These are phyloP conservation scores for Dovyalis caffra DNA, from an alignment of 345 rosid species.

Conservation along the genomic window DNA sequence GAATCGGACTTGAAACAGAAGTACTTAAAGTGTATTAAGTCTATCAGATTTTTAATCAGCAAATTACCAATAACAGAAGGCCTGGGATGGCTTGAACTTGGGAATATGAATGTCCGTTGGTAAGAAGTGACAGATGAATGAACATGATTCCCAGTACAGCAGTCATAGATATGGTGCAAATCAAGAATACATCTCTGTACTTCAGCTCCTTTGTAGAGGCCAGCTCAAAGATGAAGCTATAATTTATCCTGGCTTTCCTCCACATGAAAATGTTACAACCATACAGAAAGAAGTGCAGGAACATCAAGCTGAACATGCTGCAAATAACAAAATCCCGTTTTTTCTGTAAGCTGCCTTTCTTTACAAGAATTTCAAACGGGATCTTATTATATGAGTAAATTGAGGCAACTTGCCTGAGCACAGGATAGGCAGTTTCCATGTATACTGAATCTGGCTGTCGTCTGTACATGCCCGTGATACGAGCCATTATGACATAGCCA, in stretches of 20 bases:
- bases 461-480: constrained; percentile 77
- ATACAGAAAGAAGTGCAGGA: constrained; percentile 81
- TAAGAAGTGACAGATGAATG: constrained; percentile 66
- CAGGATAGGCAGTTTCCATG: constrained; percentile 96
- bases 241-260: constrained; percentile 87
- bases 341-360: constrained; percentile 2
- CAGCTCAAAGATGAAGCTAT: constrained; percentile 89
- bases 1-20: not conserved
- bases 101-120: constrained; percentile 66
- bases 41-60: not conserved
- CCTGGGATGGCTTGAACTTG: constrained; percentile 94
- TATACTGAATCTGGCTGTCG: constrained; percentile 61
- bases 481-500: constrained; percentile 89
- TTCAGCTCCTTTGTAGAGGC: constrained; percentile 79
- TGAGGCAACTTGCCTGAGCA: constrained; percentile 67
- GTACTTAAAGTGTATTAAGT: not conserved
- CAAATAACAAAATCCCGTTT: constrained; percentile 23
- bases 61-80: constrained; percentile 64
- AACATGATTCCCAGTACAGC: constrained; percentile 77
- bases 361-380: not conserved
- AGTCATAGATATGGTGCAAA: constrained; percentile 72
- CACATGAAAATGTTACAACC: constrained; percentile 96
- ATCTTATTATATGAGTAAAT: constrained; percentile 5
- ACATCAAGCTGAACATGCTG: constrained; percentile 94
- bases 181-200: constrained; percentile 87